Conservation (phyloP, 192 early-diverging fungal genomes). For the Hyaloraphidium curvatum region DNA sequence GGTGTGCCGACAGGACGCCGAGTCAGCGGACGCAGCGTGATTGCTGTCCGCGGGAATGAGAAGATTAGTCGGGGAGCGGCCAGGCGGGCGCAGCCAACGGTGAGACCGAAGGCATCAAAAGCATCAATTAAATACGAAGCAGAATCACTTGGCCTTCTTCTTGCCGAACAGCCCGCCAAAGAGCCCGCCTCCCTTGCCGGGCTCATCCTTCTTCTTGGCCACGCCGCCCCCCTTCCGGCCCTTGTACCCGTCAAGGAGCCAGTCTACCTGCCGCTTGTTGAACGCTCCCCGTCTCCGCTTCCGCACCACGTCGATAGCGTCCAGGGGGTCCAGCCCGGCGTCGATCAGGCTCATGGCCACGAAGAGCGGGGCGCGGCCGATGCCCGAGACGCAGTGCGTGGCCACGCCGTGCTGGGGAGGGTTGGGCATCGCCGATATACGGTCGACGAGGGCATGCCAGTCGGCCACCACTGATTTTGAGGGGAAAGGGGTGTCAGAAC, state of each 20-base stretch:
- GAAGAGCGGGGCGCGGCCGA: constrained; percentile 84
- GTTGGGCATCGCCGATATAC: not conserved
- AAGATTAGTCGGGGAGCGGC: no score
- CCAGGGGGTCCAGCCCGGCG: constrained; percentile 51
- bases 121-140: no score
- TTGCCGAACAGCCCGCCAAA: not conserved
- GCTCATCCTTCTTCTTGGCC: not conserved
- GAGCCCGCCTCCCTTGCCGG: constrained; percentile 2
- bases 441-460: not conserved
- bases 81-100: no score
- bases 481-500: not conserved
- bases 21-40: no score
- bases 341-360: constrained; percentile 67
- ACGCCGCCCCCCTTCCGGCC: not conserved
- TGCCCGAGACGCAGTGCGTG: constrained; percentile 86
- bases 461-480: not conserved
- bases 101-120: no score
- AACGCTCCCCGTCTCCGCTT: constrained; percentile 55
- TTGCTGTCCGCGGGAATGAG: no score
- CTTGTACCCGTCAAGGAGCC: constrained; percentile 3
- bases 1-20: no score
- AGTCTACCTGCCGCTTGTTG: constrained; percentile 58
- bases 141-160: no score
- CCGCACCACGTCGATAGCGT: constrained; percentile 54
- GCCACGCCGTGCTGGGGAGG: constrained; percentile 33